Percentiles rank a stretch among this genome's conserved stretches.
These are phyloP conservation scores for Quercus suber DNA, from an alignment of 306 rosid species.

Conservation along the genomic window DNA sequence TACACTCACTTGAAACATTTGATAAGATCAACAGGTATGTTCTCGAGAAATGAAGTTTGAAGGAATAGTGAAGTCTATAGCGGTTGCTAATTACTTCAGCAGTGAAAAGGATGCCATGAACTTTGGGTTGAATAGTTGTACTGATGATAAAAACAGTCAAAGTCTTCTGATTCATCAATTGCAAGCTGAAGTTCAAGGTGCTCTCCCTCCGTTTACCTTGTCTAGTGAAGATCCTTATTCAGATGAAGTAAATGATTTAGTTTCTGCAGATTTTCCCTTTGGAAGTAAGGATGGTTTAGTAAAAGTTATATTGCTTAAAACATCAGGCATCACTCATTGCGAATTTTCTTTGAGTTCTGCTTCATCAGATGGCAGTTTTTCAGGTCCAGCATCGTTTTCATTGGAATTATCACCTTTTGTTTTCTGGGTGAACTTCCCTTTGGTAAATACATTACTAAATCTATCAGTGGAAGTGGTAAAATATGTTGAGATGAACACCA, in stretches of 20 bases:
- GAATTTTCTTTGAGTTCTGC: constrained; percentile 47
- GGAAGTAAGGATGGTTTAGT: constrained; percentile 42
- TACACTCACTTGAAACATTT: constrained; percentile 33
- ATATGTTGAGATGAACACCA: constrained; percentile 35
- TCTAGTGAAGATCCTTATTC: constrained; percentile 36
- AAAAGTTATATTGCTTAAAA: constrained; percentile 66
- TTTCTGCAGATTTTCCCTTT: constrained; percentile 44
- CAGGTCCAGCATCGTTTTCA: constrained; percentile 55
- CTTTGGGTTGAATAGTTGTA: constrained; percentile 18
- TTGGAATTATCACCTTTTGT: constrained; percentile 61
- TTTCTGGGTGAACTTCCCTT: constrained; percentile 73
- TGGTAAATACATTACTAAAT: constrained; percentile 39
- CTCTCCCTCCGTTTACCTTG: constrained; percentile 59
- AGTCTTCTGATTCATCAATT: constrained; percentile 39
- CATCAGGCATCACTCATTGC: constrained; percentile 57
- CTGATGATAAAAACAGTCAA: constrained; percentile 28
- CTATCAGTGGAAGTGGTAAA: constrained; percentile 49
- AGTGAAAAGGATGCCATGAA: constrained; percentile 33
- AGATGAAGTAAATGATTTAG: constrained; percentile 39
- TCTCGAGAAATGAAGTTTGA: constrained; percentile 54
- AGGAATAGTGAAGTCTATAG: constrained; percentile 58
- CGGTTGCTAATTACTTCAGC: constrained; percentile 53
- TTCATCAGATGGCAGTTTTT: constrained; percentile 44
- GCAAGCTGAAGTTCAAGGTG: constrained; percentile 65
- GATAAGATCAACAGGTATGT: constrained; percentile 55